A percentile compares a stretch with the other conserved stretches of the same genome.
phyloP scores from a whole-genome alignment of 768 basidiomycete genomes.

The Austroboletus festivus region DNA sequence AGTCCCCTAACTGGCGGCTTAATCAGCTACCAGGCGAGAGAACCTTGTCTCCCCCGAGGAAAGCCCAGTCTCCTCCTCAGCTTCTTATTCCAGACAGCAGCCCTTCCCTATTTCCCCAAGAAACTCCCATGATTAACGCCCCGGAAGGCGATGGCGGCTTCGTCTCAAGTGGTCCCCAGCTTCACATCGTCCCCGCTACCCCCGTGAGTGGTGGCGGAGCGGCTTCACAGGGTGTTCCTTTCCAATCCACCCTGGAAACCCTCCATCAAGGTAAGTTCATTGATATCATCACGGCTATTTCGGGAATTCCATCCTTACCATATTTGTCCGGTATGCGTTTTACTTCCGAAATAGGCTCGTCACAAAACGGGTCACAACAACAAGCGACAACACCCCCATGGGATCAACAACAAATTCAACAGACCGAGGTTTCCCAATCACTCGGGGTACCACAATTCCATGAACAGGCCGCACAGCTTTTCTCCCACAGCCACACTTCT shows the following conservation, averaged over 20 bases:
- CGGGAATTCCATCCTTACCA: conserved; percentile 29
- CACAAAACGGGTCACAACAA: conserved; percentile 33
- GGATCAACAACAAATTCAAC: conserved; percentile 37
- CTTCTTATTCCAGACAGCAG: conserved; percentile 57
- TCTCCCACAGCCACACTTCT: conserved; percentile 34
- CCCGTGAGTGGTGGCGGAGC: conserved; percentile 65
- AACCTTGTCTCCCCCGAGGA: conserved; percentile 39
- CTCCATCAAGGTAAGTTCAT: conserved; percentile 52
- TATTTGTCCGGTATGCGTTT: conserved; percentile 23
- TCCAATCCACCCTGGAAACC: conserved; percentile 48
- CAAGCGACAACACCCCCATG: conserved; percentile 33
- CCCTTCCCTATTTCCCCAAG: conserved; percentile 40
- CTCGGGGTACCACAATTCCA: conserved; percentile 31
- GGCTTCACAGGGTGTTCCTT: conserved; percentile 44
- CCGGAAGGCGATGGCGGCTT: conserved; percentile 54
- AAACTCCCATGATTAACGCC: conserved; percentile 54
- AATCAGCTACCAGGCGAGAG: conserved; percentile 45
- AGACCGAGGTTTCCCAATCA: conserved; percentile 28
- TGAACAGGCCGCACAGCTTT: conserved; percentile 31
- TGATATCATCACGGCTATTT: conserved; percentile 33
- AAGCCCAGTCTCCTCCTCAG: conserved; percentile 64
- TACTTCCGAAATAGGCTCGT: conserved; percentile 30
- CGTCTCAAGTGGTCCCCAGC: conserved; percentile 51
- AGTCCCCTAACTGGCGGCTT: conserved; percentile 58
- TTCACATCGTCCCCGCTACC: conserved; percentile 82